A percentile compares a stretch with the other conserved stretches of the same genome.
Evolutionary conservation across 495 filamentous ascomycete genomes (phyloP).

Genomic region (Xylaria grammica): DNA sequence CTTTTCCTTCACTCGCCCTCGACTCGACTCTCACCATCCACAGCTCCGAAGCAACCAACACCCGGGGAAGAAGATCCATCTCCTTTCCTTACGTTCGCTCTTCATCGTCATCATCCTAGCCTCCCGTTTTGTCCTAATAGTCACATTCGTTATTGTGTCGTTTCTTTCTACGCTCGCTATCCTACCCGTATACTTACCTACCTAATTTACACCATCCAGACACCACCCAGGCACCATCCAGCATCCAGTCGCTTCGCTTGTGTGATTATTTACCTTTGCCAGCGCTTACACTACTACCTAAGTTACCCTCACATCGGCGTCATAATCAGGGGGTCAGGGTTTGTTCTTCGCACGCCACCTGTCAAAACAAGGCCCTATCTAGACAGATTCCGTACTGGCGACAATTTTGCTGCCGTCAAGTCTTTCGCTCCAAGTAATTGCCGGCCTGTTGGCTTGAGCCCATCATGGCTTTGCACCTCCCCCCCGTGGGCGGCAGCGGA

Average conservation of each 20-base stretch:
- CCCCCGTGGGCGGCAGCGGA: constrained; percentile 50
- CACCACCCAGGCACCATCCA: too few species aligned
- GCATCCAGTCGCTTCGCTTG: background rate
- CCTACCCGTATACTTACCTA: constrained; percentile 29
- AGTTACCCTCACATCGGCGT: background rate
- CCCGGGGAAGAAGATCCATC: background rate
- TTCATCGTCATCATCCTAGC: constrained; percentile 24
- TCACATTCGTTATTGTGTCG: constrained; percentile 39
- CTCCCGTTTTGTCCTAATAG: constrained; percentile 21
- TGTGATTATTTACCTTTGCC: background rate
- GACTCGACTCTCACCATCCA: constrained; percentile 5
- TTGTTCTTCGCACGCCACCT: background rate
- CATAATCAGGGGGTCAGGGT: constrained; percentile 8
- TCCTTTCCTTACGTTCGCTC: constrained; percentile 31
- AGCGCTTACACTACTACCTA: background rate
- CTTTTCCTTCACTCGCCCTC: constrained; percentile 16
- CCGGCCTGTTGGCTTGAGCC: constrained; percentile 32
- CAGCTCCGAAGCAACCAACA: constrained; percentile 10
- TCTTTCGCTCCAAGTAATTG: constrained; percentile 6
- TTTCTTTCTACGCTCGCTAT: constrained; percentile 35
- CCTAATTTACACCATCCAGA: constrained; percentile 17
- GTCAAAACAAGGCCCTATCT: background rate
- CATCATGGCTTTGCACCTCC: constrained; percentile 54
- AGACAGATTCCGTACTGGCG: background rate
- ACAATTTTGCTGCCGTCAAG: constrained; percentile 14